Evolutionary conservation across 1,139 yeast species (phyloP).

Genomic region (Meyerozyma athensensis): DNA sequence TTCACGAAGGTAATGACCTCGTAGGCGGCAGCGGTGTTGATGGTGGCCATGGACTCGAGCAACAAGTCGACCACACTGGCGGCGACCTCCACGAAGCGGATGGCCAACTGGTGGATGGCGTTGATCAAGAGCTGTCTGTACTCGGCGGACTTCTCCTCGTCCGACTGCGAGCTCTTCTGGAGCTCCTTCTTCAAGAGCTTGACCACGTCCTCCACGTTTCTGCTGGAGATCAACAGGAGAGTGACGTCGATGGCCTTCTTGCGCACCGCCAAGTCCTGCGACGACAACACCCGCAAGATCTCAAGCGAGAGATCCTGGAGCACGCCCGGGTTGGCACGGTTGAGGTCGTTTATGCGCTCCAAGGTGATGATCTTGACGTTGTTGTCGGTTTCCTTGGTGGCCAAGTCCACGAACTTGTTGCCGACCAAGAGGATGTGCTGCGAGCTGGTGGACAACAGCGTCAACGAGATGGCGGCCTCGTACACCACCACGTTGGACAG

Average conservation of each 20-base stretch:
- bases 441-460: conserved; percentile 66
- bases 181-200: conserved; percentile 89
- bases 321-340: conserved; percentile 72
- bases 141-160: conserved; percentile 75
- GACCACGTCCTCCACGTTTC: conserved; percentile 93
- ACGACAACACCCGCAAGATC: conserved; percentile 74
- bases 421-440: conserved; percentile 72
- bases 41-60: conserved; percentile 79
- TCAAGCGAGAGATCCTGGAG: conserved; percentile 85
- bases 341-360: conserved; percentile 77
- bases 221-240: conserved; percentile 70
- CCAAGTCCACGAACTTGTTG: conserved; percentile 78
- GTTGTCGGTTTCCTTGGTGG: conserved; percentile 88
- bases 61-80: conserved; percentile 84
- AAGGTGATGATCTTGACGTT: conserved; percentile 90
- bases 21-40: conserved; percentile 80
- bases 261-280: conserved; percentile 90
- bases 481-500: conserved; percentile 74
- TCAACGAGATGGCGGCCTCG: conserved; percentile 87
- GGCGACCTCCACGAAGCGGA: conserved; percentile 85
- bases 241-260: conserved; percentile 82
- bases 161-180: conserved; percentile 59
- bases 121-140: conserved; percentile 86
- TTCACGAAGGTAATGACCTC: conserved; percentile 87
- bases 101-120: conserved; percentile 87